Conservation (phyloP, 805 yeast genomes). For the Yarrowia sp. region DNA sequence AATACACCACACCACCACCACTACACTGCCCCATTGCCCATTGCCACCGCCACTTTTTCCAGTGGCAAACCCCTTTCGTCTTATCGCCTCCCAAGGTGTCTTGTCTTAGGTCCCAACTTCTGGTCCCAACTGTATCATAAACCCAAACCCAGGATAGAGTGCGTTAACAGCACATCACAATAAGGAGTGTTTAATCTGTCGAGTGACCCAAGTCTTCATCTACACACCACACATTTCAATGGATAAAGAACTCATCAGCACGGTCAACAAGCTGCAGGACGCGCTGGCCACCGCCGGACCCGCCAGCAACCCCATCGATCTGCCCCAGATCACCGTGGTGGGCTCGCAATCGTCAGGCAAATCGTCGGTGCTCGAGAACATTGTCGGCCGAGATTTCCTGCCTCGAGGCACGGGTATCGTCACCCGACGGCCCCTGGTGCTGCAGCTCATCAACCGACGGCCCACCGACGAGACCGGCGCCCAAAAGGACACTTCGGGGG, state of each 20-base stretch:
- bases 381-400: constrained; percentile 88
- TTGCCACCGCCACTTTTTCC: background rate
- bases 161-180: background rate
- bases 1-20: too few species aligned
- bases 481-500: background rate
- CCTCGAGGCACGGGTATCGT: constrained; percentile 95
- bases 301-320: constrained; percentile 89
- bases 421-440: constrained; percentile 83
- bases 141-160: constrained; percentile 10
- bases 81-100: too few species aligned
- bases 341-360: constrained; percentile 92
- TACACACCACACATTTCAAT: constrained; percentile 3
- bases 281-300: constrained; percentile 97
- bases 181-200: background rate
- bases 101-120: too few species aligned
- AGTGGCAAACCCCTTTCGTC: constrained; percentile 28
- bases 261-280: constrained; percentile 53
- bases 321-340: constrained; percentile 94
- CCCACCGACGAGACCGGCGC: constrained; percentile 46
- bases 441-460: constrained; percentile 79
- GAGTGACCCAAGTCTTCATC: background rate
- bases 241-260: constrained; percentile 37
- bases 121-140: background rate
- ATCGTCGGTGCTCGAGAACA: constrained; percentile 87
- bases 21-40: too few species aligned